phyloP scores from a whole-genome alignment of 2,329 filamentous ascomycete genomes.

The Talaromyces sp. region DNA sequence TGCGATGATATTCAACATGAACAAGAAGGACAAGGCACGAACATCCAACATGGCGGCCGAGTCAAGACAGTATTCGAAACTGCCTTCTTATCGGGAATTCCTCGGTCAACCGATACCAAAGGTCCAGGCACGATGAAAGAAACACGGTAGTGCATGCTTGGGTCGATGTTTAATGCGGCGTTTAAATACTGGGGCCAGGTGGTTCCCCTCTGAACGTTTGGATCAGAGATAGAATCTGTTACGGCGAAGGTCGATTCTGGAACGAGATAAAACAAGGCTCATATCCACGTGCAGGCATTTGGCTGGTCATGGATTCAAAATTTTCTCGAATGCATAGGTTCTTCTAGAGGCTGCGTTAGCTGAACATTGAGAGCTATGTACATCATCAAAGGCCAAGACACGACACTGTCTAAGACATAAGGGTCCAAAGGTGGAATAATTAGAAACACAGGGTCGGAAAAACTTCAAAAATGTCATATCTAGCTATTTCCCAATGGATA shows the following conservation, averaged over 20 bases:
- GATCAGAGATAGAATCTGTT: not conserved
- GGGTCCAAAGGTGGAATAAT: no score
- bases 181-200: not conserved
- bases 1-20: not conserved
- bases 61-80: not conserved
- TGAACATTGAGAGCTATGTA: not conserved
- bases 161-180: not conserved
- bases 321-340: no score
- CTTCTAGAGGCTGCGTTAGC: no score
- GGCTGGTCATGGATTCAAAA: not conserved
- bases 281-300: not conserved
- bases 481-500: not conserved
- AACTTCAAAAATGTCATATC: not conserved
- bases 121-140: not conserved
- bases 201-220: not conserved
- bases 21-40: not conserved
- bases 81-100: not conserved
- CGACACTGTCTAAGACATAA: not conserved
- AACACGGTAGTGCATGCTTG: not conserved
- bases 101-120: not conserved
- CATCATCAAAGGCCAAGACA: not conserved
- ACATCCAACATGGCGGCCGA: not conserved
- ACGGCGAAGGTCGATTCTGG: not conserved
- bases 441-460: no score
- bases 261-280: not conserved